Evolutionary conservation across 352 stramenopile species (phyloP).

Genomic region (Peronospora destructor): DNA sequence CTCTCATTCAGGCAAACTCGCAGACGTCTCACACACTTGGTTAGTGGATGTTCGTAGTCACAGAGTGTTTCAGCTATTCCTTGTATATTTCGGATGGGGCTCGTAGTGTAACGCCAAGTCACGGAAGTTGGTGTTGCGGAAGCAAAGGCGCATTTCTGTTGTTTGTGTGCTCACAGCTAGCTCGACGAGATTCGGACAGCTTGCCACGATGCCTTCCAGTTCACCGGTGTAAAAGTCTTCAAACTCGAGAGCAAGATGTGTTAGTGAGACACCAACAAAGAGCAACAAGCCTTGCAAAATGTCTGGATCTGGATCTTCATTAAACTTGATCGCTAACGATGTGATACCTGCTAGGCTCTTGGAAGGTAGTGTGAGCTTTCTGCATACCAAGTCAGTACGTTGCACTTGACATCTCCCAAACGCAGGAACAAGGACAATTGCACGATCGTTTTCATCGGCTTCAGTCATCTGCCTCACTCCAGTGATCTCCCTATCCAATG

Average conservation of each 20-base stretch:
- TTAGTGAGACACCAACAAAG: conserved; percentile 19
- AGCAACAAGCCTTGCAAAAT: conserved; percentile 16
- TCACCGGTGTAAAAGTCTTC: conserved; percentile 14
- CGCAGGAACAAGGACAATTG: conserved; percentile 16
- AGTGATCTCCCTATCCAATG: conserved; percentile 11
- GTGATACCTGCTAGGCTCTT: conserved; percentile 22
- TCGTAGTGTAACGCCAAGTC: conserved; percentile 11
- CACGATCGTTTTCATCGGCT: neutral
- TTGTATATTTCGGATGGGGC: conserved; percentile 3
- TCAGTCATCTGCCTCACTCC: conserved; percentile 10
- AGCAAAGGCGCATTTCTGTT: conserved; percentile 18
- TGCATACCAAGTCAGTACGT: conserved; percentile 3
- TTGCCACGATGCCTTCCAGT: conserved; percentile 19
- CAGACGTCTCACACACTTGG: conserved; percentile 15
- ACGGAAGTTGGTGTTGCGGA: conserved; percentile 16
- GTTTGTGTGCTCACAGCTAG: conserved; percentile 17
- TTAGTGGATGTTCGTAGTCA: conserved; percentile 15
- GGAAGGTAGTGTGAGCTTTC: conserved; percentile 7
- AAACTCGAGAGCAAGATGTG: conserved; percentile 17
- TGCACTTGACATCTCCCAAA: conserved; percentile 22
- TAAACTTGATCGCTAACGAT: conserved; percentile 17
- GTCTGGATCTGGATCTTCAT: conserved; percentile 15
- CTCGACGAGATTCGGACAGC: conserved; percentile 18
- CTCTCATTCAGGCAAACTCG: conserved; percentile 19
- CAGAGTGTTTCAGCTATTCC: conserved; percentile 8